These are phyloP conservation scores for Aspergillus sp. DNA, from an alignment of 2,329 filamentous ascomycete genomes.

Conservation along the genomic window DNA sequence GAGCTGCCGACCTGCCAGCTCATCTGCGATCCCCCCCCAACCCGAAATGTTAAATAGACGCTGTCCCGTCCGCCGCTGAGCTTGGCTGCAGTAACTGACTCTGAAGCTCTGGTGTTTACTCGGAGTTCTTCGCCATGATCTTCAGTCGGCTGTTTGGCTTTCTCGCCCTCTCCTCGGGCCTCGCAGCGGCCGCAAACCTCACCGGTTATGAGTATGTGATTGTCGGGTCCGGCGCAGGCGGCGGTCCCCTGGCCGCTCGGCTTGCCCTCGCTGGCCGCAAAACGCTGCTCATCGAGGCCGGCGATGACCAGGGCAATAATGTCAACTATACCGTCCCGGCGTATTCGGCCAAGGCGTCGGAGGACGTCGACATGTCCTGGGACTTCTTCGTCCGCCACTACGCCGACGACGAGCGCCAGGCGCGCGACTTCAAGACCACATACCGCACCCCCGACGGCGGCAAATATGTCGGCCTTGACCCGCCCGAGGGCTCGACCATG, in stretches of 20 bases:
- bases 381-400: constrained; percentile 31
- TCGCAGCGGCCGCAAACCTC: constrained; percentile 13
- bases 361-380: constrained; percentile 23
- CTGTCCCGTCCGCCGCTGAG: no score
- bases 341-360: constrained; percentile 18
- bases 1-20: no score
- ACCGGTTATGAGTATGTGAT: constrained; percentile 31
- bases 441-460: constrained; percentile 38
- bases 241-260: constrained; percentile 27
- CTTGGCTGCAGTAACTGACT: no score
- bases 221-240: constrained; percentile 29
- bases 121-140: constrained; percentile 1
- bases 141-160: constrained; percentile 1
- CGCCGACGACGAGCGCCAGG: constrained; percentile 18
- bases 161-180: constrained; percentile 2
- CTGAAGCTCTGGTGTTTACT: no score
- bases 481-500: constrained; percentile 43
- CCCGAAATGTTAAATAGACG: no score
- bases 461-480: constrained; percentile 45
- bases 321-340: constrained; percentile 21
- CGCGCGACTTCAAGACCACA: constrained; percentile 29
- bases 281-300: constrained; percentile 31
- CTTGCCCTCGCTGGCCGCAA: constrained; percentile 27
- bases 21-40: no score
- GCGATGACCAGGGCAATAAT: constrained; percentile 25